A percentile compares a stretch with the other conserved stretches of the same genome.
Conservation (phyloP, 345 rosid genomes). For the Eucalyptus erythrocorys region DNA sequence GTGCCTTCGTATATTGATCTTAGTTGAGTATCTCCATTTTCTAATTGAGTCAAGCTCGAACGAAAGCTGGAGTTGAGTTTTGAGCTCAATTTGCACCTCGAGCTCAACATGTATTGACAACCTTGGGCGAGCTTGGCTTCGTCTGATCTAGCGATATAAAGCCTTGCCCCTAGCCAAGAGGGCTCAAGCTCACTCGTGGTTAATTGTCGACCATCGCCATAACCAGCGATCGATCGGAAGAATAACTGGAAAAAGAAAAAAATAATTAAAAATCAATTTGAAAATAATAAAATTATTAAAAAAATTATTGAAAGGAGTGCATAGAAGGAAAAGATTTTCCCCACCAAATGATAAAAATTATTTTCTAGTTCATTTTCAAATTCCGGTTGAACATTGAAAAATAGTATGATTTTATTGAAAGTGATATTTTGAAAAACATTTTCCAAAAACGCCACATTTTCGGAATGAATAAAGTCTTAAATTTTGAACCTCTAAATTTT, state of each 20-base stretch:
- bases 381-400: rapidly evolving
- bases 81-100: rapidly evolving
- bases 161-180: no score
- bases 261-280: rapidly evolving
- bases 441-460: rapidly evolving
- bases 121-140: rapidly evolving
- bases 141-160: rapidly evolving
- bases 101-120: rapidly evolving
- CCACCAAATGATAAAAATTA: rapidly evolving
- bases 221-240: rapidly evolving
- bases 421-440: no score
- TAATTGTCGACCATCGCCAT: rapidly evolving
- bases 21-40: neutral
- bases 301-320: no score
- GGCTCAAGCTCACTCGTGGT: rapidly evolving
- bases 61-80: neutral
- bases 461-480: rapidly evolving
- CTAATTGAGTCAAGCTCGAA: neutral
- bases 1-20: neutral
- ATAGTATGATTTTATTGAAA: no score
- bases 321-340: no score
- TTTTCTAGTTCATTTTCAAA: no score
- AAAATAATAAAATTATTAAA: no score
- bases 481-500: neutral
- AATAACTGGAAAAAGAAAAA: no score